These are phyloP conservation scores for Vitis hybrid DNA, from an alignment of 177 flowering plant species.

Conservation along the genomic window DNA sequence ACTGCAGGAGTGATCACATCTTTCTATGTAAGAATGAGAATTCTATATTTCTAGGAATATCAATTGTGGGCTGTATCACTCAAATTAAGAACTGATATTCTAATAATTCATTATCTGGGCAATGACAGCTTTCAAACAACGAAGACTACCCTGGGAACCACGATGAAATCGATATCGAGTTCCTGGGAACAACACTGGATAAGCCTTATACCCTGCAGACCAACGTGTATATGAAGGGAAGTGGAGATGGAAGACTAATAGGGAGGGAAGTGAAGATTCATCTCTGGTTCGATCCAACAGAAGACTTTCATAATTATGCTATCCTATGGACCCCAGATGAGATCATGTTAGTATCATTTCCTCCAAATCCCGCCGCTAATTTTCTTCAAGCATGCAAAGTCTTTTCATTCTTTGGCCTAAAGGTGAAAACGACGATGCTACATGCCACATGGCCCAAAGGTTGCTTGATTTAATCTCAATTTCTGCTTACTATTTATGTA, in stretches of 20 bases:
- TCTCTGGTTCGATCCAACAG: constrained; percentile 88
- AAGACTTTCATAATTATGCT: constrained; percentile 72
- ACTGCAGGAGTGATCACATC: constrained; percentile 91
- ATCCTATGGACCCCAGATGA: constrained; percentile 67
- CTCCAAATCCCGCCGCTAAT: not conserved
- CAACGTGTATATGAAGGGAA: constrained; percentile 76
- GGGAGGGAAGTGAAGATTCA: constrained; percentile 81
- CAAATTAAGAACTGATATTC: not conserved
- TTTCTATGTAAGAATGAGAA: constrained; percentile 51
- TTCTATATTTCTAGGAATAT: not conserved
- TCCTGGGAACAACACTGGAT: constrained; percentile 66
- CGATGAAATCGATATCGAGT: constrained; percentile 81
- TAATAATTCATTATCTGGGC: not conserved
- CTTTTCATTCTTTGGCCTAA: no score
- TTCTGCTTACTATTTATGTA: no score
- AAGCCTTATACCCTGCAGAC: constrained; percentile 85
- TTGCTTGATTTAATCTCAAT: no score
- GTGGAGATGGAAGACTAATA: constrained; percentile 68
- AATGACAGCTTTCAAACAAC: constrained; percentile 67
- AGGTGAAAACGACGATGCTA: no score
- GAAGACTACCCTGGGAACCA: constrained; percentile 72
- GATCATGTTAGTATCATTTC: constrained; percentile 52
- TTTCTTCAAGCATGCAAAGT: no score
- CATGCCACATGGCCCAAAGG: no score
- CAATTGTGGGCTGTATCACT: not conserved